Evolutionary conservation across 208 protist genomes (phyloP).

Genomic region (Trichomonas gallinae): DNA sequence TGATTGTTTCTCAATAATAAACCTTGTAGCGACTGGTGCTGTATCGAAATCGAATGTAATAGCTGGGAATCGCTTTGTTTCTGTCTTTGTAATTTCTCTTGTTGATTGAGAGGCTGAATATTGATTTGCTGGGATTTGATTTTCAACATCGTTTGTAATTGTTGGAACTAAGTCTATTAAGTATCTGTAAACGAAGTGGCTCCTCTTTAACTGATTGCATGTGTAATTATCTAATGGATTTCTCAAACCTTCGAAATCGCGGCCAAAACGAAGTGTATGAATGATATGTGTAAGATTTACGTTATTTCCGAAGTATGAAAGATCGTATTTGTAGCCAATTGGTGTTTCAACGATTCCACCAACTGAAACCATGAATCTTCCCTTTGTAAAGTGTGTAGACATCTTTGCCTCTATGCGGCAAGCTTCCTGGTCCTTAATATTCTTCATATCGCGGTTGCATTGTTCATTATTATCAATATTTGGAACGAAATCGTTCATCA

Average conservation of each 20-base stretch:
- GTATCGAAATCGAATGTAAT: slow-evolving; percentile 69
- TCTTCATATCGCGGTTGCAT: neutral
- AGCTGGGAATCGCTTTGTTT: slow-evolving; percentile 37
- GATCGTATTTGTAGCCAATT: neutral
- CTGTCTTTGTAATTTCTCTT: neutral
- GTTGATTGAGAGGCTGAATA: slow-evolving; percentile 40
- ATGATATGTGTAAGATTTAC: slow-evolving; percentile 41
- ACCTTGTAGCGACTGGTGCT: slow-evolving; percentile 64
- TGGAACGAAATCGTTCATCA: neutral
- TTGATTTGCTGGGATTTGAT: slow-evolving; percentile 50
- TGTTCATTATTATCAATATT: neutral
- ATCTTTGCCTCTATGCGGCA: neutral
- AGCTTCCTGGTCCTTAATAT: neutral
- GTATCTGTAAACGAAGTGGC: slow-evolving; percentile 52
- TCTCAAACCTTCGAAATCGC: slow-evolving; percentile 49
- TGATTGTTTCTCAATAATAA: slow-evolving; percentile 49
- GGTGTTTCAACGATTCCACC: neutral
- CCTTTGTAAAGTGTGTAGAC: neutral
- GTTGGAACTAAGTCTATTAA: slow-evolving; percentile 56
- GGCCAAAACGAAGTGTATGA: slow-evolving; percentile 51
- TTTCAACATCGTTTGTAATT: slow-evolving; percentile 21
- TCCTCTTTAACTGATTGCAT: neutral
- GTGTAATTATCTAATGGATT: slow-evolving; percentile 48
- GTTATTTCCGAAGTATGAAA: neutral
- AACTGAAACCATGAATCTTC: neutral